phyloP scores from a whole-genome alignment of 306 rosid species.

The Vigna unguiculata region DNA sequence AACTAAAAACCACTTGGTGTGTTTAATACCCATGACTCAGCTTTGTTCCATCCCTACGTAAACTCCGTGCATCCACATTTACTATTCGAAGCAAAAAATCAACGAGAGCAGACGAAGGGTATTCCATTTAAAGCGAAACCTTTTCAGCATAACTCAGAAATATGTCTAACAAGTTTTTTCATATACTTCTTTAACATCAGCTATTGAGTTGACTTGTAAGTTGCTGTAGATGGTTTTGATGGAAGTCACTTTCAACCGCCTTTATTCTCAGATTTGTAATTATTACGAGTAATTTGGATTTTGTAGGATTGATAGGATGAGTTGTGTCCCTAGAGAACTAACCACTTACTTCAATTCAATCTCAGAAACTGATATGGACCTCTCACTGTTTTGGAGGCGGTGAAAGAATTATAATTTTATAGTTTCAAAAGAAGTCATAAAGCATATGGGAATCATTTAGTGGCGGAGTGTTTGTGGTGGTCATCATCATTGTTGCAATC shows the following conservation, averaged over 20 bases:
- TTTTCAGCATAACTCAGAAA: neutral
- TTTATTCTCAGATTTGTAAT: conserved; percentile 30
- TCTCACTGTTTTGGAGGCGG: conserved; percentile 34
- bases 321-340: conserved; percentile 5
- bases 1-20: conserved; percentile 9
- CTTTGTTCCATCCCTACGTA: neutral
- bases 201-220: conserved; percentile 39
- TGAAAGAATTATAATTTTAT: conserved; percentile 18
- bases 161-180: conserved; percentile 17
- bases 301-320: conserved; percentile 23
- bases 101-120: conserved; percentile 4
- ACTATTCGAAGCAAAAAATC: neutral
- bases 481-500: conserved; percentile 52
- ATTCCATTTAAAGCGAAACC: conserved; percentile 23
- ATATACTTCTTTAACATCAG: neutral
- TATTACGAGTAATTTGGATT: conserved; percentile 29
- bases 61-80: neutral
- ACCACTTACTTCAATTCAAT: conserved; percentile 44
- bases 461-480: conserved; percentile 47
- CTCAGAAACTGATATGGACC: conserved; percentile 49
- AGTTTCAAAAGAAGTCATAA: conserved; percentile 41
- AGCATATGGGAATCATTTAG: conserved; percentile 36
- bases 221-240: conserved; percentile 19
- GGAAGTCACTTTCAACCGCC: conserved; percentile 50
- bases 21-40: neutral